phyloP scores from a whole-genome alignment of 805 yeast species.

The Candida ascalaphidarum region DNA sequence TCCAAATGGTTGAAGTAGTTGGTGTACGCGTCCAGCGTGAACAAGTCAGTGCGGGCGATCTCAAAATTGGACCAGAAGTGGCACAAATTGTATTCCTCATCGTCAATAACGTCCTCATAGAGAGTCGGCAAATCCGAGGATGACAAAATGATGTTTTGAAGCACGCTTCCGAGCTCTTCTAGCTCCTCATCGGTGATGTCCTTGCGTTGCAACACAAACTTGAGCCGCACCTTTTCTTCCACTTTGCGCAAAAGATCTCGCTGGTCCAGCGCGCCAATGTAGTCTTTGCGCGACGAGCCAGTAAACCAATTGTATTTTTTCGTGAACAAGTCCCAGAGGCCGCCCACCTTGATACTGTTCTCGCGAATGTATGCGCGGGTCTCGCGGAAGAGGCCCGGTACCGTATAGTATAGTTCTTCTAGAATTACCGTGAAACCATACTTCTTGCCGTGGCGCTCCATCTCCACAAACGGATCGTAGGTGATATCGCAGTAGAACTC shows the following conservation, averaged over 20 bases:
- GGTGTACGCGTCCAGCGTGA: constrained; percentile 56
- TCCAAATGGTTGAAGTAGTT: constrained; percentile 66
- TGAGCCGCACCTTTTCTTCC: constrained; percentile 18
- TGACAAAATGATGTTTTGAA: constrained; percentile 15
- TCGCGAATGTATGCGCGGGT: constrained; percentile 56
- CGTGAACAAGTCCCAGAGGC: constrained; percentile 63
- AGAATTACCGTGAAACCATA: constrained; percentile 83
- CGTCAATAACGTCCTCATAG: constrained; percentile 51
- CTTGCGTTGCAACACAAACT: constrained; percentile 10
- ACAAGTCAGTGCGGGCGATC: constrained; percentile 75
- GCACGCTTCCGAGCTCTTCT: constrained; percentile 5
- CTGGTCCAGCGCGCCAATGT: constrained; percentile 11
- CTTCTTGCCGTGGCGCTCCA: constrained; percentile 59
- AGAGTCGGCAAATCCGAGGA: too few relatives aligned
- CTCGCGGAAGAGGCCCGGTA: constrained; percentile 71
- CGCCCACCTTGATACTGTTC: constrained; percentile 40
- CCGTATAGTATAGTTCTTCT: constrained; percentile 71
- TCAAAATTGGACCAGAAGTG: constrained; percentile 95
- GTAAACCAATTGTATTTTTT: constrained; percentile 15
- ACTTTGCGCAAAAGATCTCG: constrained; percentile 17
- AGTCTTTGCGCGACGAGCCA: constrained; percentile 14
- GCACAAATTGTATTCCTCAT: constrained; percentile 66
- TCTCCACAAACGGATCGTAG: constrained; percentile 82
- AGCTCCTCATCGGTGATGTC: constrained; percentile 16
- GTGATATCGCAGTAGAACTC: constrained; percentile 85